Evolutionary conservation across 202 grass and related monocot genomes (phyloP).

Genomic region (Thinopyrum obtusiflorum): DNA sequence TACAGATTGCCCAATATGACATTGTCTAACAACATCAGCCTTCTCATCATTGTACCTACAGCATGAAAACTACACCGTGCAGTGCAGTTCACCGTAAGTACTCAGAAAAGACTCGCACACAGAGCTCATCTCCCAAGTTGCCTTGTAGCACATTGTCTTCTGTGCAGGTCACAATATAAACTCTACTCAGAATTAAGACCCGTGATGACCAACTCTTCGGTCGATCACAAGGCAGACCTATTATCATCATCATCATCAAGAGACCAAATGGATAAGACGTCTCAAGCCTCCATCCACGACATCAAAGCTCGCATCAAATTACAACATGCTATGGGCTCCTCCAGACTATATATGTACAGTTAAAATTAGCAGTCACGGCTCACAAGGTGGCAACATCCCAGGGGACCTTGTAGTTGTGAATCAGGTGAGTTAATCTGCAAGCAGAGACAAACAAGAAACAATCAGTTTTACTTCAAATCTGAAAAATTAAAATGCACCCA

Average conservation of each 20-base stretch:
- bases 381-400: not conserved
- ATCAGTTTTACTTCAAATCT: not conserved
- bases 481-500: not conserved
- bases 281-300: not conserved
- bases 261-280: not conserved
- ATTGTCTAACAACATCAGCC: not conserved
- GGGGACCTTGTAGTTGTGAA: not conserved
- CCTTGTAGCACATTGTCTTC: not conserved
- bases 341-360: constrained; percentile 57
- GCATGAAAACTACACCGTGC: not conserved
- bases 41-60: constrained; percentile 34
- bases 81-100: not conserved
- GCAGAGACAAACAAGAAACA: not conserved
- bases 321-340: constrained; percentile 31
- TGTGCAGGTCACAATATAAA: not conserved
- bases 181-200: not conserved
- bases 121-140: constrained; percentile 5
- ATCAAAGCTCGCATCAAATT: constrained; percentile 17
- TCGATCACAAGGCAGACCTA: not conserved
- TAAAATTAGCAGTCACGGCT: constrained; percentile 19
- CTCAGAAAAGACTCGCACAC: constrained; percentile 17
- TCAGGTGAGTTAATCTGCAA: constrained; percentile 37
- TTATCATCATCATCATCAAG: not conserved
- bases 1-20: not conserved
- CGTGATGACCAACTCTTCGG: not conserved